Evolutionary conservation across 1,139 yeast species (phyloP).

Genomic region (Groenewaldozyma sp.): DNA sequence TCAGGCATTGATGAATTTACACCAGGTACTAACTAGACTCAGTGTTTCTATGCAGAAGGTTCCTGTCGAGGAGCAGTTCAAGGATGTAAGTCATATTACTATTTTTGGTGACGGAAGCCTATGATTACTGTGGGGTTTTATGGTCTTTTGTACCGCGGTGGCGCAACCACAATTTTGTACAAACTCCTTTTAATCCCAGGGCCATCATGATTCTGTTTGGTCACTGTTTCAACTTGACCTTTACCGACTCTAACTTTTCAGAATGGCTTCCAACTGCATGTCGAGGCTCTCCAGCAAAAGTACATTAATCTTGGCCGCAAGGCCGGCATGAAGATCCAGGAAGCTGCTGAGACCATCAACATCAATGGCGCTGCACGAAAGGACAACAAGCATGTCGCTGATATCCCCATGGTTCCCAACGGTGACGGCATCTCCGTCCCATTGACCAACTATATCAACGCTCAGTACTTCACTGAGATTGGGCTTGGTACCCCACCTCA

Average conservation of each 20-base stretch:
- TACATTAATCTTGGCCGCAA: constrained; percentile 6
- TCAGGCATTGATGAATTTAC: too few species aligned
- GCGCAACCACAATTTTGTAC: too few species aligned
- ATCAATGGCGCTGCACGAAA: constrained; percentile 24
- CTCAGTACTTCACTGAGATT: constrained; percentile 90
- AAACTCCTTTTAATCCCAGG: too few species aligned
- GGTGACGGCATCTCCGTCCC: constrained; percentile 57
- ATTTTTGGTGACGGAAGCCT: too few species aligned
- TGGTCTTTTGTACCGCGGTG: too few species aligned
- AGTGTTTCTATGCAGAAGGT: constrained; percentile 47
- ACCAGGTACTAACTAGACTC: constrained; percentile 2
- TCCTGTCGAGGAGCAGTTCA: constrained; percentile 51
- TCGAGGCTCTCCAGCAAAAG: constrained; percentile 3
- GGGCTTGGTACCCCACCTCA: constrained; percentile 90
- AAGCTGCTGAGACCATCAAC: constrained; percentile 37
- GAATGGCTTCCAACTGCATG: constrained; percentile 4
- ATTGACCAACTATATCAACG: constrained; percentile 83
- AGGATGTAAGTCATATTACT: constrained; percentile 41
- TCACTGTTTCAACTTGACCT: background rate
- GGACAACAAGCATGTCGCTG: constrained; percentile 20
- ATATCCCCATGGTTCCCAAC: constrained; percentile 26
- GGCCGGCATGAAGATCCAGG: constrained; percentile 48
- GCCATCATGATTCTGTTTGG: too few species aligned
- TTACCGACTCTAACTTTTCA: background rate
- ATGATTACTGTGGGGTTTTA: too few species aligned